Evolutionary conservation across 1,284 basidiomycete genomes (phyloP), one percentile per base, ranked within the genome.

Genomic region (Erythrobasidium hasegawianum): DNA sequence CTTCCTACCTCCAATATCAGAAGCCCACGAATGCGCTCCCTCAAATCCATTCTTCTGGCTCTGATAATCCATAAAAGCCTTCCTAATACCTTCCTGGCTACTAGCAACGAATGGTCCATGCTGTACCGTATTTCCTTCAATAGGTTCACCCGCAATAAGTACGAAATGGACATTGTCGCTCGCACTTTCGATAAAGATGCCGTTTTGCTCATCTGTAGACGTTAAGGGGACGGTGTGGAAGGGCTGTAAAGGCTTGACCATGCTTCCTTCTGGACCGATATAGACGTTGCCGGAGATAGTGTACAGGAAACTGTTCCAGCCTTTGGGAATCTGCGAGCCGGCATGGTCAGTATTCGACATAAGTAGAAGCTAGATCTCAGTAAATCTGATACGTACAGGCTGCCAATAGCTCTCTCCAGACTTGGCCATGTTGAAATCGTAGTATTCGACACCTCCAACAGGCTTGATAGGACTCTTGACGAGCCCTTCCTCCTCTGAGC

Each of bases 401-500:
- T 62, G 59, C 18, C 50, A 62, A 3, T 53, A 38, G n/a, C 78
- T 80, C n/a, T 81, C 81, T 2, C 84, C 84, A 22, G 85, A 82
- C 66, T 82, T 82, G 60, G 82, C 80, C 75, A 95, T 86, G 67
- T 81, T 84, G 68, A 89, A 79, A 76, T 96, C 91, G 80, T 95
- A 86, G 78, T 87, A 97, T 88, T 90, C 93, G 77, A 92, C 94
- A 1, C 91, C 92, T 14, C 92, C 93, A 3, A 94, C 84, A 0
- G 90, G 88, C 59, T 87, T 81, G 27, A 97, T 92, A 18, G 91
- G 91, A 1, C 90, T 93, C 75, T 87, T 85, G 10, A 88, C 82
- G 16, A 73, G 70, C 3, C 71, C 73, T 49, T 73, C 69, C 14
- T 53, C 29, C 18, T 64, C 57, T 3, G 47, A 64, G 10, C 89